Evolutionary conservation across 768 basidiomycete species (phyloP).

Genomic region (Cystofilobasidium ferigula): DNA sequence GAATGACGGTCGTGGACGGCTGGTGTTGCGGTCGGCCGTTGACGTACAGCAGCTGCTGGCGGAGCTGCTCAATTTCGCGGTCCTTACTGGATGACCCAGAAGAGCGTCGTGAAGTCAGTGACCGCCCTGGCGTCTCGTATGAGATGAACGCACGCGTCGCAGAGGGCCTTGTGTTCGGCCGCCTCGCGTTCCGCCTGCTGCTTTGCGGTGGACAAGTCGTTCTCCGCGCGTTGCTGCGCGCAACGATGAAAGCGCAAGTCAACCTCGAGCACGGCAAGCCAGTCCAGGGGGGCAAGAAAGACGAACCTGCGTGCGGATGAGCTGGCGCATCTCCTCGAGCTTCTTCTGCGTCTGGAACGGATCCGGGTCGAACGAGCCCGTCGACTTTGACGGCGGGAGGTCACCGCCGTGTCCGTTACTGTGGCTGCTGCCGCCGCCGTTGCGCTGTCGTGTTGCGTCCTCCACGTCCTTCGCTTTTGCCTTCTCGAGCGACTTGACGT

Average conservation of each 20-base stretch:
- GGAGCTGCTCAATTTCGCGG: slow-evolving; percentile 13
- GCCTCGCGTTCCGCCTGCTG: slow-evolving; percentile 68
- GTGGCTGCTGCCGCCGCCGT: slow-evolving; percentile 32
- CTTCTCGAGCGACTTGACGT: slow-evolving; percentile 74
- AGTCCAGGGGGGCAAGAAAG: too few relatives aligned
- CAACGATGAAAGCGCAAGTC: too few relatives aligned
- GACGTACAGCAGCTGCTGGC: slow-evolving; percentile 10
- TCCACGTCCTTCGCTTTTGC: slow-evolving; percentile 62
- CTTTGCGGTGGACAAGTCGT: slow-evolving; percentile 56
- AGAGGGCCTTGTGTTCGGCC: slow-evolving; percentile 58
- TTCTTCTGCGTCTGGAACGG: slow-evolving; percentile 14
- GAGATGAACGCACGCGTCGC: slow-evolving; percentile 48
- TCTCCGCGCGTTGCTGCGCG: slow-evolving; percentile 62
- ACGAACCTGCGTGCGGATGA: slow-evolving; percentile 16
- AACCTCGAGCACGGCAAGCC: not conserved
- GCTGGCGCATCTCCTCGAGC: slow-evolving; percentile 21
- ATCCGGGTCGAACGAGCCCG: not conserved
- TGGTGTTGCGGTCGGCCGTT: not conserved
- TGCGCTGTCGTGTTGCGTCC: slow-evolving; percentile 63
- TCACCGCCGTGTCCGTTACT: not conserved
- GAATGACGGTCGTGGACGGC: not conserved
- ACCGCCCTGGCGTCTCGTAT: not conserved
- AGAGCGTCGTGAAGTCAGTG: not conserved
- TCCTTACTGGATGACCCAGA: slow-evolving; percentile 2
- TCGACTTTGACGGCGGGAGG: not conserved